Conservation (phyloP, 768 basidiomycete species). For the Lactarius trivialis region DNA sequence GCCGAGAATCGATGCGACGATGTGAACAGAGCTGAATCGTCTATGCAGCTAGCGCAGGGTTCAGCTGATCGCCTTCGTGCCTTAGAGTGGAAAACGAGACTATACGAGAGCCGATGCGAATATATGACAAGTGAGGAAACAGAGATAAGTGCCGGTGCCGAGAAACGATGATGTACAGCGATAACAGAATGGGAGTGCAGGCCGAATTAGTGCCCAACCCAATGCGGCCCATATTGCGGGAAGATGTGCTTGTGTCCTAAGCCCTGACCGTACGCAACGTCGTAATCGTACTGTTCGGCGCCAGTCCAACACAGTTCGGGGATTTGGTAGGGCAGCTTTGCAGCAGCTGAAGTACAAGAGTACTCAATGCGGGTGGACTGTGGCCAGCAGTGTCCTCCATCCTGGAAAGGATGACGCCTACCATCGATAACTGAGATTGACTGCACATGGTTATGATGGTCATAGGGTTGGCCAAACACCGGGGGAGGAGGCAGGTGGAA, state of each 20-base stretch:
- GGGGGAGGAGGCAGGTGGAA: conserved; percentile 8
- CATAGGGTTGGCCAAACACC: conserved; percentile 14
- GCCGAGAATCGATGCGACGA: conserved; percentile 28
- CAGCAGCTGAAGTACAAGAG: conserved; percentile 14
- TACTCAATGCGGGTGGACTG: conserved; percentile 21
- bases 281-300: conserved; percentile 32
- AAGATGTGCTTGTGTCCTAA: conserved; percentile 39
- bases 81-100: conserved; percentile 13
- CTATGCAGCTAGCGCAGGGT: conserved; percentile 21
- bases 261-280: conserved; percentile 36
- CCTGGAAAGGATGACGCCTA: conserved; percentile 8
- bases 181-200: conserved; percentile 3
- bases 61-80: conserved; percentile 17
- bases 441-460: conserved; percentile 13
- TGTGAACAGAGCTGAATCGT: conserved; percentile 27
- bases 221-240: conserved; percentile 42
- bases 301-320: conserved; percentile 24
- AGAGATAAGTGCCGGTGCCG: conserved; percentile 19
- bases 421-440: conserved; percentile 12
- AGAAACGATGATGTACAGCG: conserved; percentile 12
- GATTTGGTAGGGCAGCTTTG: conserved; percentile 11
- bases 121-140: conserved; percentile 29
- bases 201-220: conserved; percentile 41
- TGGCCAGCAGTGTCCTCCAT: conserved; percentile 9
- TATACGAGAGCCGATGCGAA: conserved; percentile 14